phyloP scores from a whole-genome alignment of 2,329 filamentous ascomycete genomes.

The Epichloe brachyelytri region DNA sequence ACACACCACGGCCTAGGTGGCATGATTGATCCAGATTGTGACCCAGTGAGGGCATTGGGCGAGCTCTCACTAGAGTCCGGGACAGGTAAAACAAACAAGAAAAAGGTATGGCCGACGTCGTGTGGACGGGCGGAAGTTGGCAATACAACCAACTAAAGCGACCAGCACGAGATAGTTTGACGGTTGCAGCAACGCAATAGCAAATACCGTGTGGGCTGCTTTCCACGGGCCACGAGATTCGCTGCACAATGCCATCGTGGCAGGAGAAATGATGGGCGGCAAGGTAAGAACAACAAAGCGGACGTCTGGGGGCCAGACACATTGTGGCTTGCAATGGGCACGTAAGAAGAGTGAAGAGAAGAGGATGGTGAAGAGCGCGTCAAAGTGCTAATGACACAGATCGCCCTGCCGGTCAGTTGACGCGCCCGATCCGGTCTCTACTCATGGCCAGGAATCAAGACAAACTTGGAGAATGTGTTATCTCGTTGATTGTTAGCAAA shows the following conservation, averaged over 20 bases:
- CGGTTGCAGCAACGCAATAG: neutral
- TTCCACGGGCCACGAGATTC: neutral
- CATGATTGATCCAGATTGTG: slow-evolving; percentile 4
- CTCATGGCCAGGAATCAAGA: neutral
- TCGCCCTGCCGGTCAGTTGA: neutral
- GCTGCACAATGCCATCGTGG: neutral
- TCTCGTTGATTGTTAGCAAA: neutral
- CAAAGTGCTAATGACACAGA: slow-evolving; percentile 1
- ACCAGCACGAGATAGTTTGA: neutral
- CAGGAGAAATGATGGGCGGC: neutral
- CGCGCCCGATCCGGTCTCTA: neutral
- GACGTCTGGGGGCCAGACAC: neutral
- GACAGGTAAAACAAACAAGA: neutral
- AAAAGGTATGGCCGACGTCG: neutral
- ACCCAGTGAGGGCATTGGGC: slow-evolving; percentile 1
- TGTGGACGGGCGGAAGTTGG: neutral
- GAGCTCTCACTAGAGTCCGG: neutral
- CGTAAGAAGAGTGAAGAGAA: neutral
- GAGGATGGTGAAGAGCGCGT: neutral
- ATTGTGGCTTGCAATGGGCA: slow-evolving; percentile 1
- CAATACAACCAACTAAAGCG: neutral
- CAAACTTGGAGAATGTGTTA: neutral
- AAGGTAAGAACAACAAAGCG: neutral
- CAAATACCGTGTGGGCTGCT: neutral
- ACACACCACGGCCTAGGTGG: slow-evolving; percentile 2